A percentile compares a stretch with the other conserved stretches of the same genome.
Conservation (phyloP, 805 yeast genomes). For the Teunomyces atbi region DNA sequence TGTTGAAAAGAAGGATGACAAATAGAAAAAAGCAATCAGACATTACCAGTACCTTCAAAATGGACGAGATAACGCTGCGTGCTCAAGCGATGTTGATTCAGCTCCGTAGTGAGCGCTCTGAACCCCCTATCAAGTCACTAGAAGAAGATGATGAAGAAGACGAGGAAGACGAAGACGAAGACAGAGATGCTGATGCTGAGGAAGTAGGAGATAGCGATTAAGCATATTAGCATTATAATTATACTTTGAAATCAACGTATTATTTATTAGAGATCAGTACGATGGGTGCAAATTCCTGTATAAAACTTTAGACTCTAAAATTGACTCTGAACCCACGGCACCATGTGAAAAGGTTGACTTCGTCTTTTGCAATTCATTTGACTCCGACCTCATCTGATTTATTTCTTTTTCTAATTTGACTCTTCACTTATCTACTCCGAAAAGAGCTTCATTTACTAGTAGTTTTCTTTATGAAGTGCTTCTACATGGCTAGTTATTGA, state of each 20-base stretch:
- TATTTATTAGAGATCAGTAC: not conserved
- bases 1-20: conserved; percentile 38
- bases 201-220: not conserved
- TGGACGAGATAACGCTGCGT: conserved; percentile 32
- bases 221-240: not conserved
- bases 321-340: not conserved
- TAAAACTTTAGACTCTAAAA: not conserved
- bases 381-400: conserved; percentile 2
- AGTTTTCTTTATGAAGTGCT: not conserved
- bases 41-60: conserved; percentile 8
- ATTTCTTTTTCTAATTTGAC: not conserved
- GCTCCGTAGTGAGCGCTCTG: conserved; percentile 20
- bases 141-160: not conserved
- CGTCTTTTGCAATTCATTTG: not conserved
- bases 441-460: not conserved
- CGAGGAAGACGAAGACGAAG: not conserved
- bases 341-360: not conserved
- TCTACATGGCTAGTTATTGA: not conserved
- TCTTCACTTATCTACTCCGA: not conserved
- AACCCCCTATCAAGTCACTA: not conserved
- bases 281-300: conserved; percentile 4
- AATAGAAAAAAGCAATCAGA: conserved; percentile 21
- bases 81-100: conserved; percentile 42
- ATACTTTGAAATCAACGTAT: not conserved
- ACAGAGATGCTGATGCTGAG: not conserved